phyloP scores from a whole-genome alignment of 495 filamentous ascomycete genomes.

The Xylaria grammica region DNA sequence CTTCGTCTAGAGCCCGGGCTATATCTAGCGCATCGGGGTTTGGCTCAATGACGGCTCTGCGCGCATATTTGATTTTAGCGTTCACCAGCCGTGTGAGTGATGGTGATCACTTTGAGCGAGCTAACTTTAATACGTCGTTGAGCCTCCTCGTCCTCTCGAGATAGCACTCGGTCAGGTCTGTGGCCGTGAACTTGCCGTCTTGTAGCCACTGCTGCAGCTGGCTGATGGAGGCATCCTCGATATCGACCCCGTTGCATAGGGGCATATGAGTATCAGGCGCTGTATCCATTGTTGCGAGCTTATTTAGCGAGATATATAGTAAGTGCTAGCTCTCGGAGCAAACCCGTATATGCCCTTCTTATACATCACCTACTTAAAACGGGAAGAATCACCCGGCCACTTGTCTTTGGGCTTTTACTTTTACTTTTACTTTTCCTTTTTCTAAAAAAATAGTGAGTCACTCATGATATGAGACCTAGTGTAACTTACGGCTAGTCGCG shows the following conservation, averaged over 20 bases:
- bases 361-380: too few relatives aligned
- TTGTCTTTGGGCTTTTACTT: too few relatives aligned
- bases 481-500: too few relatives aligned
- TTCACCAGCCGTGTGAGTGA: not conserved
- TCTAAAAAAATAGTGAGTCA: too few relatives aligned
- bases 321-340: not conserved
- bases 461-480: not conserved
- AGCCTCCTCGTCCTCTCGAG: conserved; percentile 62
- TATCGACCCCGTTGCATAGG: conserved; percentile 60
- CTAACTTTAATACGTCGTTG: conserved; percentile 64
- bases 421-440: too few relatives aligned
- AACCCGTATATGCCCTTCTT: too few relatives aligned
- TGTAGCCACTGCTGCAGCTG: conserved; percentile 49
- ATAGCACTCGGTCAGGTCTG: conserved; percentile 55
- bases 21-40: conserved; percentile 64
- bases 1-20: conserved; percentile 62
- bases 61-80: conserved; percentile 18
- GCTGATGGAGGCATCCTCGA: conserved; percentile 63
- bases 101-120: conserved; percentile 20
- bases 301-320: not conserved
- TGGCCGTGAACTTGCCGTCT: conserved; percentile 45
- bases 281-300: conserved; percentile 5
- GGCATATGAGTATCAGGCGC: conserved; percentile 59
- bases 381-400: too few relatives aligned
- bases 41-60: conserved; percentile 61